Evolutionary conservation across 345 rosid genomes (phyloP), one percentile per base, ranked within the genome.

Genomic region (Fremontodendron californicum): DNA sequence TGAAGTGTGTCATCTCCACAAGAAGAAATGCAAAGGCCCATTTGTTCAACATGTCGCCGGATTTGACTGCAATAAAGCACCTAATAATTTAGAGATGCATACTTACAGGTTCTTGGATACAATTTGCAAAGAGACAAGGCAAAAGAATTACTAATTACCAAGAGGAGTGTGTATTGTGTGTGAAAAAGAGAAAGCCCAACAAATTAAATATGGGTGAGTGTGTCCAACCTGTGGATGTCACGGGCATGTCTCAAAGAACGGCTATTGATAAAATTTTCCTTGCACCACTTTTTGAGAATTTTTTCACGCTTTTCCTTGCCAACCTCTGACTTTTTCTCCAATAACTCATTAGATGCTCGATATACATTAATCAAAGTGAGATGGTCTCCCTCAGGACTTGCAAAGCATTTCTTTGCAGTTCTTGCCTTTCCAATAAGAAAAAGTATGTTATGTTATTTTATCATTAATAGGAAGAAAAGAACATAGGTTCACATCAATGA

Each of bases 341-440:
- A 80, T 37, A 92, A 83, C 75, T 91, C 97, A 79, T 87, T 73
- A 4, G 90, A 87, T 79, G 89, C 90, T 75, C 91, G 88, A 84
- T 82, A 94, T 55, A 94, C 98, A 84, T 86, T 91, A 74, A 92
- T 83, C 85, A 92, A 83, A 37, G 98, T 92, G 75, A 89, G 78
- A 61, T 94, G 98, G 82, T 94, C 98, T 48, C 98, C 96, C 66
- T 94, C 98, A 58, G 92, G 84, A 83, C 90, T 94, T 77, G 92
- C 83, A 85, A 94, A 92, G 80, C 88, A 88, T 80, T 89, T 91
- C 85, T 83, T 88, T 58, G 94, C 89, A 12, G 84, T 81, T 83
- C 86, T 92, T 87, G 92, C 89, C 98, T 94, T 82, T 45, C 62
- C 74, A 85, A 72, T 35, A 82, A 73, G 52, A 55, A 71, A 75